These are phyloP conservation scores for Cyphellophora europaea DNA, from an alignment of 2,329 filamentous ascomycete genomes.

Conservation along the genomic window DNA sequence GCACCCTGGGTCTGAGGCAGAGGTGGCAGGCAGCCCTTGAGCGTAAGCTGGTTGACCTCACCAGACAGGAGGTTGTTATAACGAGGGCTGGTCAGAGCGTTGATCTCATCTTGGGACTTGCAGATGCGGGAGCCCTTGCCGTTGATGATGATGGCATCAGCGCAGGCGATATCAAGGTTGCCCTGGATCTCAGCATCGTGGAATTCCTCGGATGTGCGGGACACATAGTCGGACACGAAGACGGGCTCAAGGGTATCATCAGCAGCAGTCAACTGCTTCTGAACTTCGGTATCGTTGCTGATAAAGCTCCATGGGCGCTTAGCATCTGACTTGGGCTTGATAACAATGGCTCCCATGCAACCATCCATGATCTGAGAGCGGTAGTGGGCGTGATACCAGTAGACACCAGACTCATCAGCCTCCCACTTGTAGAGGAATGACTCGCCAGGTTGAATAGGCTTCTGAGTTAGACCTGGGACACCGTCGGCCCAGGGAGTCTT, in stretches of 20 bases:
- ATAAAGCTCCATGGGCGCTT: conserved; percentile 44
- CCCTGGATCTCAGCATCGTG: conserved; percentile 22
- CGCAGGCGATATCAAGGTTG: conserved; percentile 40
- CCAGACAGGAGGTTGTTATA: conserved; percentile 19
- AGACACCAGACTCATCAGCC: conserved; percentile 44
- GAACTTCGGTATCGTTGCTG: conserved; percentile 28
- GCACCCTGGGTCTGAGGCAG: conserved; percentile 13
- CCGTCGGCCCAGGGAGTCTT: conserved; percentile 70
- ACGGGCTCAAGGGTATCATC: conserved; percentile 40
- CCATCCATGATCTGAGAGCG: conserved; percentile 59
- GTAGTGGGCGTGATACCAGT: conserved; percentile 62
- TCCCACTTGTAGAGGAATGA: conserved; percentile 53
- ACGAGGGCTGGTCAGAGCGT: conserved; percentile 27
- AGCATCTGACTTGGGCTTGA: conserved; percentile 32
- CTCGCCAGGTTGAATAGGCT: conserved; percentile 53
- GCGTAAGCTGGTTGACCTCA: conserved; percentile 19
- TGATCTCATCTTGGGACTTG: conserved; percentile 36
- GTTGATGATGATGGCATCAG: conserved; percentile 55
- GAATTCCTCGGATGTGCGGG: conserved; percentile 41
- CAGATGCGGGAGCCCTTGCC: conserved; percentile 51
- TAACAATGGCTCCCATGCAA: conserved; percentile 55
- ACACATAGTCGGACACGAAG: conserved; percentile 49
- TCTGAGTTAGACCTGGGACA: conserved; percentile 58
- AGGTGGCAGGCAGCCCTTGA: conserved; percentile 28
- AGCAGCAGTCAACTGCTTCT: conserved; percentile 40